A percentile compares a stretch with the other conserved stretches of the same genome.
Conservation (phyloP, 257 asterid genomes). For the Cinchona pubescens region DNA sequence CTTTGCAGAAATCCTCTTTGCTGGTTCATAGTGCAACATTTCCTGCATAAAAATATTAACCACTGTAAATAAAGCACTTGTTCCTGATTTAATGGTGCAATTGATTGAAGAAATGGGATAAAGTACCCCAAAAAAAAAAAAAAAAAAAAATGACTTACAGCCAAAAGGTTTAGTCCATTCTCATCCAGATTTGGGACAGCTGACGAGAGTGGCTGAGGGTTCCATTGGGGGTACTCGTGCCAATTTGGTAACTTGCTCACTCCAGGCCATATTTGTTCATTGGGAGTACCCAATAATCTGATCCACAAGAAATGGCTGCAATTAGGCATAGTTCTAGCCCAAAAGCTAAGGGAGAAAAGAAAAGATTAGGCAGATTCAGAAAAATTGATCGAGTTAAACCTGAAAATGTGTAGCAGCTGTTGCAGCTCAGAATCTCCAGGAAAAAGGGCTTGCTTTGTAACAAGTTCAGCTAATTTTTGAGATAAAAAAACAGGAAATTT, state of each 20-base stretch:
- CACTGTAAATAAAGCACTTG: neutral
- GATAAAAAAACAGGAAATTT: neutral
- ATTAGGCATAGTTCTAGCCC: neutral
- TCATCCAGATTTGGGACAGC: slow-evolving; percentile 77
- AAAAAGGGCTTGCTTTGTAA: slow-evolving; percentile 81
- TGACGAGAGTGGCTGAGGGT: slow-evolving; percentile 62
- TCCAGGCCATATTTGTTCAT: slow-evolving; percentile 89
- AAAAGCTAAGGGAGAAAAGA: neutral
- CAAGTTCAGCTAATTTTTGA: slow-evolving; percentile 65
- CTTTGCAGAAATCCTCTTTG: slow-evolving; percentile 92
- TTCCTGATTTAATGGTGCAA: neutral
- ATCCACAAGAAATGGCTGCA: neutral
- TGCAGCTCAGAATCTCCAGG: slow-evolving; percentile 97
- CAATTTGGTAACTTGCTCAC: slow-evolving; percentile 84
- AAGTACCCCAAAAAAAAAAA: too few species aligned
- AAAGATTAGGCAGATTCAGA: neutral
- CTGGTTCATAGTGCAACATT: slow-evolving; percentile 87
- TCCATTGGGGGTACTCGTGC: slow-evolving; percentile 99
- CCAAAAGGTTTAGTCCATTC: slow-evolving; percentile 63
- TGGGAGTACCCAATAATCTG: slow-evolving; percentile 89
- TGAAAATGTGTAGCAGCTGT: slow-evolving; percentile 96
- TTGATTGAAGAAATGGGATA: neutral
- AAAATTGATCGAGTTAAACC: slow-evolving; percentile 29
- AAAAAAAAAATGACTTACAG: too few species aligned
- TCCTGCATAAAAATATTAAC: slow-evolving; percentile 40